Evolutionary conservation across 495 filamentous ascomycete species (phyloP).

Genomic region (Cryomyces minteri): DNA sequence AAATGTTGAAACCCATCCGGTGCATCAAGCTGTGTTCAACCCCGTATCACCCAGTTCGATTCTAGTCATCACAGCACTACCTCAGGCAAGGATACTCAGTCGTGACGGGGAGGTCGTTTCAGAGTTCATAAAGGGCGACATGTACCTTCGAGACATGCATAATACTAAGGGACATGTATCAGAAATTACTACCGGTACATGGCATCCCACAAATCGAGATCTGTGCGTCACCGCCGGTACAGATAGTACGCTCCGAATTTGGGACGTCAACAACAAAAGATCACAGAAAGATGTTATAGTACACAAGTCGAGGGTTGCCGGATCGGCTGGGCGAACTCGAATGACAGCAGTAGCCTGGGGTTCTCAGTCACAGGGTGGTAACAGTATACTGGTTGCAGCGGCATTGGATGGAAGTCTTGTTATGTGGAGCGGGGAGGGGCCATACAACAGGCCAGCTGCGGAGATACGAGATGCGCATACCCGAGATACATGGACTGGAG

Average conservation of each 20-base stretch:
- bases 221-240: conserved; percentile 77
- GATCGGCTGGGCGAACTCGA: conserved; percentile 74
- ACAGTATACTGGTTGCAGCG: conserved; percentile 64
- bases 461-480: conserved; percentile 77
- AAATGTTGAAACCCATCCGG: conserved; percentile 64
- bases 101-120: conserved; percentile 71
- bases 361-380: conserved; percentile 52
- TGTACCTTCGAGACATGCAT: conserved; percentile 92
- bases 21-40: conserved; percentile 77
- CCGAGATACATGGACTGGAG: conserved; percentile 76
- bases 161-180: conserved; percentile 93
- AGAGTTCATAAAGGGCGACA: conserved; percentile 91
- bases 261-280: conserved; percentile 79
- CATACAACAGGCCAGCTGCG: conserved; percentile 65
- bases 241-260: conserved; percentile 87
- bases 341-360: conserved; percentile 92
- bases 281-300: conserved; percentile 86
- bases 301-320: conserved; percentile 73
- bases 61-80: conserved; percentile 67
- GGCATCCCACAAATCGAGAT: conserved; percentile 71
- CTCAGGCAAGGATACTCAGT: conserved; percentile 75
- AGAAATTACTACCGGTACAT: conserved; percentile 69
- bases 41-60: conserved; percentile 62
- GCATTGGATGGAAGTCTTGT: conserved; percentile 78
- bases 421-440: conserved; percentile 85